A percentile compares a stretch with the other conserved stretches of the same genome.
Conservation (phyloP, 2,329 filamentous ascomycete species). For the Botrytis fragariae region DNA sequence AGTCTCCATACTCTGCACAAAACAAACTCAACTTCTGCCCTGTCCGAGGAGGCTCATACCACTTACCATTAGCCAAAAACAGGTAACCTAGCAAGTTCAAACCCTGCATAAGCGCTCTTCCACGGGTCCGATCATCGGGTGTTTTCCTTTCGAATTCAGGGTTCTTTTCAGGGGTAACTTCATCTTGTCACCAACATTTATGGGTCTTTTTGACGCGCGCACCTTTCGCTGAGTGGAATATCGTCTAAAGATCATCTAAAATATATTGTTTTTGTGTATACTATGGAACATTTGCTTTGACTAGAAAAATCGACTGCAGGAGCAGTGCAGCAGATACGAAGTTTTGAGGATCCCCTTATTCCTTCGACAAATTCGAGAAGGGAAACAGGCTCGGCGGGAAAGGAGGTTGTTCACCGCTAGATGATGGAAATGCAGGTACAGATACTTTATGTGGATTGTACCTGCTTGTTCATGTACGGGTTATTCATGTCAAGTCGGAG, state of each 20-base stretch:
- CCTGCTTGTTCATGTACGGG: background rate
- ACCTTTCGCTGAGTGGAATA: background rate
- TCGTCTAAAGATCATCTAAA: background rate
- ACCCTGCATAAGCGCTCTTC: background rate
- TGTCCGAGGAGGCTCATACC: background rate
- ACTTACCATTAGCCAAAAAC: background rate
- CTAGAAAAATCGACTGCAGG: background rate
- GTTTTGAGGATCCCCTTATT: background rate
- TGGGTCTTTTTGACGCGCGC: conserved; percentile 6
- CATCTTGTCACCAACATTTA: conserved; percentile 4
- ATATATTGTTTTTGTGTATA: background rate
- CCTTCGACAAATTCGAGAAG: background rate
- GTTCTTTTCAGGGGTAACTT: conserved; percentile 6
- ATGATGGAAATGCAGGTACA: background rate
- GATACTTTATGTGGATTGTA: background rate
- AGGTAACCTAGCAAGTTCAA: background rate
- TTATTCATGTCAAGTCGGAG: background rate
- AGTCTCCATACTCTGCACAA: background rate
- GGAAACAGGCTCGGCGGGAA: background rate
- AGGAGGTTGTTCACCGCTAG: conserved; percentile 2
- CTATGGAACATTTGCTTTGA: background rate
- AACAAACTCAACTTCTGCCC: background rate
- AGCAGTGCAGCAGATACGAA: background rate
- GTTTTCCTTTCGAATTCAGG: background rate
- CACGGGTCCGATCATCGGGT: background rate